Evolutionary conservation across 352 stramenopile species (phyloP).

Genomic region (Globisporangium irregulare): DNA sequence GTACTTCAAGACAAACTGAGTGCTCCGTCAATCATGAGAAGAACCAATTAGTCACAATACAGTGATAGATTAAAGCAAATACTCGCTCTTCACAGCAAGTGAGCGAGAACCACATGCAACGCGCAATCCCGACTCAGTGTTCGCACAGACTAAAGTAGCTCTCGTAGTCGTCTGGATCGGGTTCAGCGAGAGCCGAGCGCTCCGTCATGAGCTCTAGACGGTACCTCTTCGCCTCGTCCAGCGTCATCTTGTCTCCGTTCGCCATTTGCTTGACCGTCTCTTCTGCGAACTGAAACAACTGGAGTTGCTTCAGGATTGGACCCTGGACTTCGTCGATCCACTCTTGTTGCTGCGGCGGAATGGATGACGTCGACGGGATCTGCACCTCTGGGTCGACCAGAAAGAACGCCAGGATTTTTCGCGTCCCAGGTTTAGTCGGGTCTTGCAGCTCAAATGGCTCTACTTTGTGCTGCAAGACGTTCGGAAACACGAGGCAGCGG

Average conservation of each 20-base stretch:
- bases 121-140: slow-evolving; percentile 2
- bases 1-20: not conserved
- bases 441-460: slow-evolving; percentile 43
- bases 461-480: slow-evolving; percentile 42
- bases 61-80: too few relatives aligned
- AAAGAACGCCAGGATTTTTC: slow-evolving; percentile 53
- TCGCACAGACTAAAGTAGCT: slow-evolving; percentile 16
- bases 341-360: slow-evolving; percentile 38
- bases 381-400: slow-evolving; percentile 30
- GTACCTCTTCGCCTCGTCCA: slow-evolving; percentile 21
- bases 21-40: too few relatives aligned
- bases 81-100: too few relatives aligned
- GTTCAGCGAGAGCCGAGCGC: slow-evolving; percentile 2
- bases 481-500: slow-evolving; percentile 40
- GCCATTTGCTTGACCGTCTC: slow-evolving; percentile 23
- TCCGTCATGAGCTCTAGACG: slow-evolving; percentile 31
- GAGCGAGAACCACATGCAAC: not conserved
- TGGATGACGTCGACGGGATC: slow-evolving; percentile 32
- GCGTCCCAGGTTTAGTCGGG: slow-evolving; percentile 24
- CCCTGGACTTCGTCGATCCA: slow-evolving; percentile 23
- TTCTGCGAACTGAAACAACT: slow-evolving; percentile 15
- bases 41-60: too few relatives aligned
- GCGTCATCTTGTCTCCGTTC: slow-evolving; percentile 19
- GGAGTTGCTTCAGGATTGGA: slow-evolving; percentile 12
- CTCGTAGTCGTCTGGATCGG: slow-evolving; percentile 8